phyloP scores from a whole-genome alignment of 108 stramenopile species.

The Nitzschia sp. region DNA sequence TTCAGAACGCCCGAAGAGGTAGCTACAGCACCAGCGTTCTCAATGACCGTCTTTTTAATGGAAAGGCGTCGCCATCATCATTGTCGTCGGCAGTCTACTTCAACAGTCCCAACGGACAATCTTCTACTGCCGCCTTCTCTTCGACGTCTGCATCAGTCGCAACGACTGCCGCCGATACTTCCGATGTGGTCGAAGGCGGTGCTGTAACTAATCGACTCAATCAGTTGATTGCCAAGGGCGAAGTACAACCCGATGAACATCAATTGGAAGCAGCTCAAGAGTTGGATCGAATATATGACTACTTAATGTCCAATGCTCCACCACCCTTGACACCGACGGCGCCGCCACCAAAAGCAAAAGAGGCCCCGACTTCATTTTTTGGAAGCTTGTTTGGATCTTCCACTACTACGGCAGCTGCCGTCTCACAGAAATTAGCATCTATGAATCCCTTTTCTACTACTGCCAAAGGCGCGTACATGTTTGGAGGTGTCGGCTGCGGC shows the following conservation, averaged over 20 bases:
- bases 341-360: conserved; percentile 1
- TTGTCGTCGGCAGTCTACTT: too few relatives aligned
- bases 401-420: background rate
- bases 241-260: conserved; percentile 57
- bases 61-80: too few relatives aligned
- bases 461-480: conserved; percentile 77
- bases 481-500: conserved; percentile 95
- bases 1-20: too few relatives aligned
- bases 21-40: too few relatives aligned
- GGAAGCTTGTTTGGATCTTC: conserved; percentile 26
- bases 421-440: background rate
- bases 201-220: conserved; percentile 20
- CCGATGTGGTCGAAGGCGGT: too few relatives aligned
- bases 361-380: conserved; percentile 9
- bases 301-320: conserved; percentile 35
- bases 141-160: background rate
- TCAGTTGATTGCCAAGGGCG: conserved; percentile 39
- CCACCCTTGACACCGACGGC: background rate
- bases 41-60: too few relatives aligned
- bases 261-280: conserved; percentile 61
- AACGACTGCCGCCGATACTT: background rate
- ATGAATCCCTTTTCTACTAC: background rate
- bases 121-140: too few relatives aligned
- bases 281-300: conserved; percentile 65
- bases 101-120: too few relatives aligned